phyloP scores from a whole-genome alignment of 257 asterid genomes.

The Salvia hispanica region DNA sequence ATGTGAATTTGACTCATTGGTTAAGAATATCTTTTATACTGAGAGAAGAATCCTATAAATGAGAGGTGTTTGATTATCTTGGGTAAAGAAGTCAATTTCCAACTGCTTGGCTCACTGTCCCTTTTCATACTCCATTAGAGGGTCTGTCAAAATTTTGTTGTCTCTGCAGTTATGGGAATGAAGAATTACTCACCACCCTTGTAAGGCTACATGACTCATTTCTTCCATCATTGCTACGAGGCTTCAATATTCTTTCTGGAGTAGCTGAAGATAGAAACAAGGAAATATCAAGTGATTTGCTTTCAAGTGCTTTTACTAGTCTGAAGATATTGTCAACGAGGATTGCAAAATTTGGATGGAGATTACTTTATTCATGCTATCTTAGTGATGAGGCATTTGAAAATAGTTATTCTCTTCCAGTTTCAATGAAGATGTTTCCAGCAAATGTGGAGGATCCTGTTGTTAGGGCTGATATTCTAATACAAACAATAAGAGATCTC shows the following conservation, averaged over 20 bases:
- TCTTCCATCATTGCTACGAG: conserved; percentile 74
- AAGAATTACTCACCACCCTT: conserved; percentile 72
- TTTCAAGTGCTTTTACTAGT: conserved; percentile 57
- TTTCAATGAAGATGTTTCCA: conserved; percentile 83
- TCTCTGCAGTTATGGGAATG: conserved; percentile 74
- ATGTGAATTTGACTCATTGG: conserved; percentile 3
- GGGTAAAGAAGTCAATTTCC: conserved; percentile 9
- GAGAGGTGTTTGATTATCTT: neutral
- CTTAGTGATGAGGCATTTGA: conserved; percentile 82
- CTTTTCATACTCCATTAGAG: neutral
- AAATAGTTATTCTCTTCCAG: conserved; percentile 50
- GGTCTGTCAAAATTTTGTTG: conserved; percentile 25
- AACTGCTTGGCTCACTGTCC: conserved; percentile 8
- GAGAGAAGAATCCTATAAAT: neutral
- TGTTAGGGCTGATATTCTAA: conserved; percentile 78
- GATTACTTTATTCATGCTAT: conserved; percentile 65
- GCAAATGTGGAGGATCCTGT: conserved; percentile 87
- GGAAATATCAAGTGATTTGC: conserved; percentile 52
- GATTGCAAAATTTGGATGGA: conserved; percentile 78
- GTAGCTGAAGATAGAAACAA: conserved; percentile 37
- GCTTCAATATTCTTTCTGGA: conserved; percentile 53
- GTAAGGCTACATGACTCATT: conserved; percentile 77
- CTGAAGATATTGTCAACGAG: conserved; percentile 67
- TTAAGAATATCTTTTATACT: neutral
- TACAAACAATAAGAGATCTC: conserved; percentile 73